These are phyloP conservation scores for Petrea volubilis DNA, from an alignment of 257 asterid species.

Conservation along the genomic window DNA sequence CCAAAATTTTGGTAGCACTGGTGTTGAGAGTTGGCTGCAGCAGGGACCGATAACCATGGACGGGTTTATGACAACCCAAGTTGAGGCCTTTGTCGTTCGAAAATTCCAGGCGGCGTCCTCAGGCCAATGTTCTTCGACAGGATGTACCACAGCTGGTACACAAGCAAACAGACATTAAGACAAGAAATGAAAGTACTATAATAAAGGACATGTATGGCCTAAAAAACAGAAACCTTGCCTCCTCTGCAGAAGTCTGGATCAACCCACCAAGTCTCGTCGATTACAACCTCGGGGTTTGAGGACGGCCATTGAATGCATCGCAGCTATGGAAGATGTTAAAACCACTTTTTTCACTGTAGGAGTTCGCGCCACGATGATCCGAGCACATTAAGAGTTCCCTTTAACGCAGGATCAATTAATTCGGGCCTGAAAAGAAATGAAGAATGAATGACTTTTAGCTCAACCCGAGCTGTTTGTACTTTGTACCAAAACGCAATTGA, in stretches of 20 bases:
- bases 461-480: too few species aligned
- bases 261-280: slow-evolving; percentile 45
- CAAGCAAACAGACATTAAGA: neutral
- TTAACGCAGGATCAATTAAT: slow-evolving; percentile 12
- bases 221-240: slow-evolving; percentile 12
- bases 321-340: slow-evolving; percentile 53
- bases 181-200: neutral
- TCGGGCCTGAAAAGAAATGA: neutral
- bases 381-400: slow-evolving; percentile 22
- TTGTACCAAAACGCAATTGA: too few species aligned
- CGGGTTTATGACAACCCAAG: slow-evolving; percentile 23
- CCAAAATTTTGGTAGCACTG: slow-evolving; percentile 13
- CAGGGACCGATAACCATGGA: slow-evolving; percentile 19
- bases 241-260: slow-evolving; percentile 37
- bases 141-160: slow-evolving; percentile 49
- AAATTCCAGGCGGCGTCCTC: slow-evolving; percentile 35
- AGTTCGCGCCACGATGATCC: neutral
- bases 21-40: slow-evolving; percentile 29
- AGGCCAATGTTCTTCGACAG: slow-evolving; percentile 65
- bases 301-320: slow-evolving; percentile 42
- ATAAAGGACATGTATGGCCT: too few species aligned
- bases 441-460: neutral
- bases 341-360: slow-evolving; percentile 38
- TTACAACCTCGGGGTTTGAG: slow-evolving; percentile 47
- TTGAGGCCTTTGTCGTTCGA: slow-evolving; percentile 22